Conservation (phyloP, 192 early-diverging fungal species). For the Backusella tarrabulga region DNA sequence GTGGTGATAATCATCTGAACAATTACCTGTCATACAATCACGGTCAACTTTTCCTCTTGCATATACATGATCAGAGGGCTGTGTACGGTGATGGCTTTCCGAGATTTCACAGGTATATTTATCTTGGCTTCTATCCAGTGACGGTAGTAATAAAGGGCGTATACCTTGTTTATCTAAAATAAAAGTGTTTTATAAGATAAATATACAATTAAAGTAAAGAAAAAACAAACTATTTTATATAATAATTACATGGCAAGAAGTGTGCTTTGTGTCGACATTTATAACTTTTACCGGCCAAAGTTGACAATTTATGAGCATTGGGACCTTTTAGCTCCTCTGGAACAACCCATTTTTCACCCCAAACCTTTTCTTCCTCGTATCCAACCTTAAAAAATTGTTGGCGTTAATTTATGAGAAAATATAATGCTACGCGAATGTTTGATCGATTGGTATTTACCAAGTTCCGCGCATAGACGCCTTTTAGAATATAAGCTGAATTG, state of each 20-base stretch:
- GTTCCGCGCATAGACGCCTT: constrained; percentile 66
- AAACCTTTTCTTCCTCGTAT: constrained; percentile 26
- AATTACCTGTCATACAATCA: neutral
- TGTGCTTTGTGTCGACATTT: neutral
- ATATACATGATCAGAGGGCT: constrained; percentile 11
- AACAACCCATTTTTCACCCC: constrained; percentile 18
- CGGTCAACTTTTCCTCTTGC: neutral
- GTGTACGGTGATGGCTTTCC: constrained; percentile 18
- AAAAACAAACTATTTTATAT: neutral
- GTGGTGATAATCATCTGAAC: neutral
- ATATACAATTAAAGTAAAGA: neutral
- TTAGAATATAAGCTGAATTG: constrained; percentile 76
- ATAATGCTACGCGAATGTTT: neutral
- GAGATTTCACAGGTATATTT: constrained; percentile 17
- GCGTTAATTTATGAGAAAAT: too few species aligned
- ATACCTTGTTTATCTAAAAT: neutral
- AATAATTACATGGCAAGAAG: neutral
- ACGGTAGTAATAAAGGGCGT: neutral
- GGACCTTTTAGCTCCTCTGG: constrained; percentile 28
- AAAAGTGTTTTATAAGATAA: neutral
- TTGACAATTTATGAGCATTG: constrained; percentile 32
- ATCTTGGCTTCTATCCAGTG: neutral
- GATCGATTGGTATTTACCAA: constrained; percentile 27
- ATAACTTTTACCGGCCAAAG: constrained; percentile 28
- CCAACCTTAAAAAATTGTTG: constrained; percentile 3